phyloP scores from a whole-genome alignment of 768 basidiomycete genomes.

The Kwoniella sp. region DNA sequence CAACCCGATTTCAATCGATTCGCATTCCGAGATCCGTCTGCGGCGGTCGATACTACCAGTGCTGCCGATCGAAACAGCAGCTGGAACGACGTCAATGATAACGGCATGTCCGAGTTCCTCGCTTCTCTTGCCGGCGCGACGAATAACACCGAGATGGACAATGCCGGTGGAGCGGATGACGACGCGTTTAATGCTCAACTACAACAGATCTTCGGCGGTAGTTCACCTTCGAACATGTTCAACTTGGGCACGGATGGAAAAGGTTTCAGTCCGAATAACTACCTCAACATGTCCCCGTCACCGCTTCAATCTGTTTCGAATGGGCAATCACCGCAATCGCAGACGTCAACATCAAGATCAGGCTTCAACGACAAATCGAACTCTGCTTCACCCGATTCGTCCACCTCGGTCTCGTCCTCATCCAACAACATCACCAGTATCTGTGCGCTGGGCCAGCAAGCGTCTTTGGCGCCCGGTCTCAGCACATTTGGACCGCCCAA shows the following conservation, averaged over 20 bases:
- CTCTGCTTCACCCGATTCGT: slow-evolving; percentile 30
- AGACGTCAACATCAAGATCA: not conserved
- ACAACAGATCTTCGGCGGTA: slow-evolving; percentile 32
- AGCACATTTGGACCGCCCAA: slow-evolving; percentile 27
- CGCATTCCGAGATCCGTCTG: slow-evolving; percentile 35
- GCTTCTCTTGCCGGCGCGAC: slow-evolving; percentile 29
- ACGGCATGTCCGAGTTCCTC: slow-evolving; percentile 46
- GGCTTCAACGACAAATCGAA: slow-evolving; percentile 16
- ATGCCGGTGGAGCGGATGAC: slow-evolving; percentile 20
- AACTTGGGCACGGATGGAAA: slow-evolving; percentile 12
- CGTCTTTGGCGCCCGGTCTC: slow-evolving; percentile 9
- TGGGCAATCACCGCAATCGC: slow-evolving; percentile 28
- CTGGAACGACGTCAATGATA: slow-evolving; percentile 39
- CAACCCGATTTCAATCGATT: slow-evolving; percentile 16
- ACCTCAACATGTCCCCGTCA: slow-evolving; percentile 53
- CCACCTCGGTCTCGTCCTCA: slow-evolving; percentile 9
- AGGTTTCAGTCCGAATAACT: slow-evolving; percentile 47
- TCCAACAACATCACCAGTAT: not conserved
- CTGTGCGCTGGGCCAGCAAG: not conserved
- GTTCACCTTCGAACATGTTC: slow-evolving; percentile 27
- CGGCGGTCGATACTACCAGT: slow-evolving; percentile 1
- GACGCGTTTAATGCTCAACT: slow-evolving; percentile 43
- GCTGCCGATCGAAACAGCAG: slow-evolving; percentile 9
- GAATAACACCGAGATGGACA: slow-evolving; percentile 11
- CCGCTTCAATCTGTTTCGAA: slow-evolving; percentile 33